Base-by-base conservation (phyloP, 352 stramenopile genomes). In the Phytophthora aleatoria region DNA sequence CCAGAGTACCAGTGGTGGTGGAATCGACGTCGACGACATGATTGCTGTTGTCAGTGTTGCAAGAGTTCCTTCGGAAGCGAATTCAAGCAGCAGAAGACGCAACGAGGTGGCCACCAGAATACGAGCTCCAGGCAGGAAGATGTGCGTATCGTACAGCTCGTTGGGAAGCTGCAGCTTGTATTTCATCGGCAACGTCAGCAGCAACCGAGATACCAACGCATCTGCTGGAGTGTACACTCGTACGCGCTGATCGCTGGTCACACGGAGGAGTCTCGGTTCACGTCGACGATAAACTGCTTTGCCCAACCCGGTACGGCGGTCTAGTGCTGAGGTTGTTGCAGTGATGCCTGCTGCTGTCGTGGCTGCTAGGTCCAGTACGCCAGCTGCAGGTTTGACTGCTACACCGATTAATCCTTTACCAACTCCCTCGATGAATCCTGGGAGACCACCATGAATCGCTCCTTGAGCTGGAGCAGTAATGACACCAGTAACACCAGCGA, bases 391-490 rank as follows among this genome's bases (percentile, higher is more conserved):
- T 61, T 97, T 97, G 26, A 97, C 84, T 1, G 89, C 90, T 11
- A 96, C 87, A 12, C 91, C 91, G 16, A 97, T 86, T 8, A 97
- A 60, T 3, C 91, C 91, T 42, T 92, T 94, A 8, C 89, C 90
- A 8, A 97, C 77, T 7, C 90, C 90, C 57, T 97, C 91, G 15
- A 96, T 87, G 47, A 97, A 97, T 5, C 90, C 91, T 3, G 89
- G 77, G 31, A 97, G 77, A 10, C 94, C 94, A 53, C 96, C 92
- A 57, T 95, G 88, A 63, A 97, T 92, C 1, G 89, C 89, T 3
- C 94, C 94, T 47, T 93, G 77, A 13, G 93, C 89, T 26, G 94
- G 94, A 35, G 96, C 84, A 12, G 93, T 97, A 55, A 98, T 86
- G 28, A 98, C 86, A 2, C 94, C 94, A 0, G 92, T 96, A 7